Percentiles rank a stretch among this genome's conserved stretches.
Conservation (phyloP, 352 stramenopile genomes). For the Peronospora destructor region DNA sequence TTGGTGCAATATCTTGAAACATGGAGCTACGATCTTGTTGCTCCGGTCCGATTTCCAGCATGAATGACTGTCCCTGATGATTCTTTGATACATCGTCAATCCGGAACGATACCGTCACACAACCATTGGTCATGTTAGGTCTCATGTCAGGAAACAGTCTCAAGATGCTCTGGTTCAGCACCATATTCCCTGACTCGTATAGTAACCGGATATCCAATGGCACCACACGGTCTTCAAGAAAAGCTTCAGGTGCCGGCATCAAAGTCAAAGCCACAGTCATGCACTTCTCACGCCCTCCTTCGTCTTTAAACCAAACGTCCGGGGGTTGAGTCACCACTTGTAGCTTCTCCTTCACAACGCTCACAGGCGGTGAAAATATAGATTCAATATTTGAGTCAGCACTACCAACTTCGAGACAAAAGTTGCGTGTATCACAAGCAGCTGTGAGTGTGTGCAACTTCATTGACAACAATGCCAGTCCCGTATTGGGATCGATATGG, state of each 20-base stretch:
- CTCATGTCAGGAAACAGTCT: conserved; percentile 78
- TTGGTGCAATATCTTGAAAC: conserved; percentile 88
- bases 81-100: conserved; percentile 97
- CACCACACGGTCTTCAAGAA: conserved; percentile 72
- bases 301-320: conserved; percentile 95
- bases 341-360: conserved; percentile 74
- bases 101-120: conserved; percentile 86
- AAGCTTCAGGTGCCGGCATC: conserved; percentile 50
- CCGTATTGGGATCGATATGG: conserved; percentile 32
- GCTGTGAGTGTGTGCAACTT: conserved; percentile 46
- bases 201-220: conserved; percentile 63
- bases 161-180: conserved; percentile 89
- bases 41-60: conserved; percentile 86
- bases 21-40: conserved; percentile 73
- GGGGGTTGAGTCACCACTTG: conserved; percentile 71
- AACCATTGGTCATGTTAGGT: conserved; percentile 83
- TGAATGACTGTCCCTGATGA: conserved; percentile 93
- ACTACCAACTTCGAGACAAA: conserved; percentile 59
- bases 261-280: conserved; percentile 87
- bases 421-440: conserved; percentile 51
- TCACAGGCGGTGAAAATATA: conserved; percentile 54
- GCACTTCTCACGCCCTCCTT: conserved; percentile 92
- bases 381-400: conserved; percentile 49
- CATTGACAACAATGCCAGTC: conserved; percentile 41
- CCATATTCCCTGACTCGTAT: conserved; percentile 79